Evolutionary conservation across 73 alveolate species (phyloP).

Genomic region (Symbiodinium pilosum): DNA sequence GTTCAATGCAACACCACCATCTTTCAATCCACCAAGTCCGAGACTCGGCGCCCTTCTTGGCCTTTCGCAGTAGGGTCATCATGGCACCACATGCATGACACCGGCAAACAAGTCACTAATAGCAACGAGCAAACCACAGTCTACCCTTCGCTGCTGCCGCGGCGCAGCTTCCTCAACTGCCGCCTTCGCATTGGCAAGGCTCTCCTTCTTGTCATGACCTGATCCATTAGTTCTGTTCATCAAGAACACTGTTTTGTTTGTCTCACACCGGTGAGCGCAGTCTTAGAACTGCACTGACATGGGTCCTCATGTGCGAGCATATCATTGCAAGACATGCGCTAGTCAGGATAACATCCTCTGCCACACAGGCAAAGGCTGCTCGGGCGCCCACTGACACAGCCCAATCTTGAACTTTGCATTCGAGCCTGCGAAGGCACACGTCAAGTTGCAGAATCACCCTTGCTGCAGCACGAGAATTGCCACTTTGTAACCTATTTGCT

Average conservation of each 20-base stretch:
- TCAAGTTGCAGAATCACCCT: too few relatives aligned
- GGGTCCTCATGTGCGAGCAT: slow-evolving; percentile 4
- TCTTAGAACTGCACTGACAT: slow-evolving; percentile 17
- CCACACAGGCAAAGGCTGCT: not conserved
- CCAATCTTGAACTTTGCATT: slow-evolving; percentile 75
- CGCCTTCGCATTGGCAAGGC: slow-evolving; percentile 62
- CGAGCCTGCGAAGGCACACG: too few relatives aligned
- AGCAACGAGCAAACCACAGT: too few relatives aligned
- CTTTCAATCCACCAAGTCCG: not conserved
- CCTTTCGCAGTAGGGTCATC: not conserved
- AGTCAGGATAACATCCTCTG: not conserved
- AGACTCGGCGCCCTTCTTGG: slow-evolving; percentile 2
- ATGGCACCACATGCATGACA: too few relatives aligned
- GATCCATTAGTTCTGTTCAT: too few relatives aligned
- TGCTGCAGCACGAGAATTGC: too few relatives aligned
- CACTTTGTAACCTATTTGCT: not conserved
- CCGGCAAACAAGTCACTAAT: too few relatives aligned
- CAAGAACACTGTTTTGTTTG: too few relatives aligned
- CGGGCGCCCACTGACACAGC: slow-evolving; percentile 44
- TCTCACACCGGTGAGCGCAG: not conserved
- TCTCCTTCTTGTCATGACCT: slow-evolving; percentile 85
- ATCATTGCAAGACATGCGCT: not conserved
- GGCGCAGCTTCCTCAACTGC: slow-evolving; percentile 61
- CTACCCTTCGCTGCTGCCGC: not conserved
- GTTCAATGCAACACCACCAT: not conserved